Conservation (phyloP, 2,329 filamentous ascomycete species). For the Neonectria coccinea region DNA sequence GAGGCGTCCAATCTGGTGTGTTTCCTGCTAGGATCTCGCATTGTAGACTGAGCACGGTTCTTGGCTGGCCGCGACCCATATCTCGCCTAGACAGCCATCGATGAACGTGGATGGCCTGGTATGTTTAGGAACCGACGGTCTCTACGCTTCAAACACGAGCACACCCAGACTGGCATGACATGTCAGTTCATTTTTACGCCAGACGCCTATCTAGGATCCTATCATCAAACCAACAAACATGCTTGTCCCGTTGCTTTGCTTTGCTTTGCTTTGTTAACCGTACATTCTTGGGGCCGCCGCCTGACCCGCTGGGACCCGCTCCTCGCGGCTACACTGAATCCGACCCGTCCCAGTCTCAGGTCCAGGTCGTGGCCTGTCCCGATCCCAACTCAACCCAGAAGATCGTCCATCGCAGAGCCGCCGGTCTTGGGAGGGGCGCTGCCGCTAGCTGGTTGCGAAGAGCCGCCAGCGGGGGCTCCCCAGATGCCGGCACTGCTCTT, state of each 20-base stretch:
- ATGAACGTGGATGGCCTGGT: constrained; percentile 10
- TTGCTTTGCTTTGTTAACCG: constrained; percentile 40
- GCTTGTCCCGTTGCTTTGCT: constrained; percentile 39
- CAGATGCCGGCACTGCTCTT: constrained; percentile 96
- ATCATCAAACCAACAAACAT: constrained; percentile 49
- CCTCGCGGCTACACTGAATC: constrained; percentile 11
- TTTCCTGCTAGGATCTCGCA: background rate
- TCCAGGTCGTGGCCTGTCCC: constrained; percentile 32
- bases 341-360: constrained; percentile 28
- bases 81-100: background rate
- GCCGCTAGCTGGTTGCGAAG: constrained; percentile 47
- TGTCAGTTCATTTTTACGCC: constrained; percentile 55
- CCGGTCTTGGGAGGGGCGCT: constrained; percentile 46
- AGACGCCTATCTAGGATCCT: constrained; percentile 56
- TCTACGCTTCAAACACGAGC: constrained; percentile 5
- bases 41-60: background rate
- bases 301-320: constrained; percentile 13
- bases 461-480: constrained; percentile 73
- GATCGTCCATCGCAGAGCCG: constrained; percentile 60
- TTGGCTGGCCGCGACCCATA: constrained; percentile 1
- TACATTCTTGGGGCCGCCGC: constrained; percentile 35
- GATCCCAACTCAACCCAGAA: constrained; percentile 56
- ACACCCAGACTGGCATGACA: constrained; percentile 41
- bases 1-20: background rate
- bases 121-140: constrained; percentile 14